Percentiles rank a stretch among this genome's conserved stretches.
phyloP scores from a whole-genome alignment of 371 early-diverging fungal species.

The Nematocida ironsii region DNA sequence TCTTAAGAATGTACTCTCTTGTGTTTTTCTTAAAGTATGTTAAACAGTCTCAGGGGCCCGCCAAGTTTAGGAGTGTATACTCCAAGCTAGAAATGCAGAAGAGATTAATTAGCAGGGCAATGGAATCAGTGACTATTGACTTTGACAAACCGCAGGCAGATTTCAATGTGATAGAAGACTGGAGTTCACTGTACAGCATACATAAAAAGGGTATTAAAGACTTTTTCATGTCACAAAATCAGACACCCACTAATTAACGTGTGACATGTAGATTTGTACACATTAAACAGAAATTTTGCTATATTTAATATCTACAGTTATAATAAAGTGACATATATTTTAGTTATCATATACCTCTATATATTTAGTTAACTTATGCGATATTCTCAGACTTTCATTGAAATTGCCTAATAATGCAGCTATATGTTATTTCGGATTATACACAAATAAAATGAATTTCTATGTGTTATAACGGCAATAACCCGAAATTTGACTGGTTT shows the following conservation, averaged over 20 bases:
- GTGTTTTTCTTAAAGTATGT: conserved; percentile 54
- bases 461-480: too few species aligned
- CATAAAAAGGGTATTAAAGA: background rate
- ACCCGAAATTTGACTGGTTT: too few species aligned
- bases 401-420: too few species aligned
- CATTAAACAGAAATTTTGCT: too few species aligned
- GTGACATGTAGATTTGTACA: background rate
- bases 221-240: background rate
- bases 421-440: too few species aligned
- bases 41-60: conserved; percentile 31
- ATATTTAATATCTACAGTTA: too few species aligned
- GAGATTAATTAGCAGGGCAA: conserved; percentile 37
- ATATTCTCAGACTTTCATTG: too few species aligned
- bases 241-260: background rate
- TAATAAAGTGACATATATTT: too few species aligned
- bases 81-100: conserved; percentile 51
- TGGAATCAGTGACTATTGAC: conserved; percentile 29
- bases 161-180: conserved; percentile 20
- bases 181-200: conserved; percentile 46
- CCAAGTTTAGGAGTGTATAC: conserved; percentile 37
- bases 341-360: too few species aligned
- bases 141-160: background rate
- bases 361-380: too few species aligned
- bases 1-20: conserved; percentile 39
- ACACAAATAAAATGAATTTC: too few species aligned